Evolutionary conservation across 2,329 filamentous ascomycete species (phyloP), one percentile per base, ranked within the genome.

Genomic region (Alternaria burnsii): DNA sequence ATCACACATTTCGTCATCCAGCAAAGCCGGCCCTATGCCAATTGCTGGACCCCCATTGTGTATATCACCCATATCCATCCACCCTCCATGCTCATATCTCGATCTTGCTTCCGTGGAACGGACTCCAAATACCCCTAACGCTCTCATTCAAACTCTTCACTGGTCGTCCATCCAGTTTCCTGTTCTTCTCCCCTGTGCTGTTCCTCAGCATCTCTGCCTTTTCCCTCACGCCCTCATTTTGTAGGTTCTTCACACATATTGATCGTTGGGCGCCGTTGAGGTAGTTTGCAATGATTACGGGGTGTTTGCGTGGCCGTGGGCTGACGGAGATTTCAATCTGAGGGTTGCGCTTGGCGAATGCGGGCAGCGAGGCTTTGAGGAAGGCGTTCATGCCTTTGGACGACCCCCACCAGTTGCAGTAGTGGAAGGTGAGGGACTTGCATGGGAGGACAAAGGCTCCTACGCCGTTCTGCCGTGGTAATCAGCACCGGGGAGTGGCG

Each of bases 381-480:
- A 97, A 97, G 71, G 88, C 82, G 73, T 97, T 95, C 93, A 98
- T 97, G 76, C 95, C 95, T 75, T 84, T 88, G 38, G 94, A 98
- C 79, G 92, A 97, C 65, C 94, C 95, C 59, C 91, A 92, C 88
- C 91, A 94, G 85, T 98, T 93, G 84, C 95, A 98, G 84, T 97
- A 99, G 83, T 97, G 92, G 76, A 99, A 92, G 79, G 97, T 92
- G 79, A 99, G 85, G 77, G 90, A 91, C 85, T 93, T 97, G 88
- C 95, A 99, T 84, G 97, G 94, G 59, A 97, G 88, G 81, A 99
- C 92, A 84, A 98, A 98, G 78, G 94, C 92, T 74, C 94, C 94
- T 70, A 98, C 86, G 85, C 95, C 95, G 84, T 99, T 98, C 94
- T 98, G 73, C 6, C 55, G 57, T 20, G 54, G 56, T 20, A 47